These are phyloP conservation scores for Dalbergia cultrata DNA, from an alignment of 306 rosid species.

Conservation along the genomic window DNA sequence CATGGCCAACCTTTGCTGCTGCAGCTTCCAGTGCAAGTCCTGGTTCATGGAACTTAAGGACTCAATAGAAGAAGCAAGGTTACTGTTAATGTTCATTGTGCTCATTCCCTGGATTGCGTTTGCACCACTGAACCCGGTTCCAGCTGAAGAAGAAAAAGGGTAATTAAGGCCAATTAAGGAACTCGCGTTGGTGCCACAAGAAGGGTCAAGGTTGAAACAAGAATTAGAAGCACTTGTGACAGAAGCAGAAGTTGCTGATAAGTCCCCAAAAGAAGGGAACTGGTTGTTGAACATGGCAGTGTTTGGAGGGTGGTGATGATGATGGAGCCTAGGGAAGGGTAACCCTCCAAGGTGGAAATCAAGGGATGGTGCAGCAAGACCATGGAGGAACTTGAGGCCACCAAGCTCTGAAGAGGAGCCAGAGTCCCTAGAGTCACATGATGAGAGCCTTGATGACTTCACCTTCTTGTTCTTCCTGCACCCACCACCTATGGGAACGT, in stretches of 20 bases:
- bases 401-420: slow-evolving; percentile 60
- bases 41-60: slow-evolving; percentile 92
- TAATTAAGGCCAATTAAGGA: slow-evolving; percentile 56
- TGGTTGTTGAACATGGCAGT: slow-evolving; percentile 44
- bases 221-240: slow-evolving; percentile 38
- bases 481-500: slow-evolving; percentile 94
- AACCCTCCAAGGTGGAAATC: slow-evolving; percentile 75
- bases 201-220: slow-evolving; percentile 59
- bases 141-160: slow-evolving; percentile 48
- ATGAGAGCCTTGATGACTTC: slow-evolving; percentile 66
- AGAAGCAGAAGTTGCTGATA: slow-evolving; percentile 3
- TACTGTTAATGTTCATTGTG: slow-evolving; percentile 60
- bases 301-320: slow-evolving; percentile 41
- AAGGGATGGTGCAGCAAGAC: slow-evolving; percentile 70
- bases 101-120: slow-evolving; percentile 59
- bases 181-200: slow-evolving; percentile 42
- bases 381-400: slow-evolving; percentile 75
- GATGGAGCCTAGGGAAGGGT: slow-evolving; percentile 62
- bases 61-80: slow-evolving; percentile 79
- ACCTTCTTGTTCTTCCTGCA: slow-evolving; percentile 90
- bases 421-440: slow-evolving; percentile 66
- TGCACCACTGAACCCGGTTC: slow-evolving; percentile 32
- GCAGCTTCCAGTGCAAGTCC: slow-evolving; percentile 96
- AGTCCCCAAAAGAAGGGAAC: slow-evolving; percentile 58
- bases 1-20: slow-evolving; percentile 85